phyloP scores from a whole-genome alignment of 768 basidiomycete genomes.

The Amanita phalloides region DNA sequence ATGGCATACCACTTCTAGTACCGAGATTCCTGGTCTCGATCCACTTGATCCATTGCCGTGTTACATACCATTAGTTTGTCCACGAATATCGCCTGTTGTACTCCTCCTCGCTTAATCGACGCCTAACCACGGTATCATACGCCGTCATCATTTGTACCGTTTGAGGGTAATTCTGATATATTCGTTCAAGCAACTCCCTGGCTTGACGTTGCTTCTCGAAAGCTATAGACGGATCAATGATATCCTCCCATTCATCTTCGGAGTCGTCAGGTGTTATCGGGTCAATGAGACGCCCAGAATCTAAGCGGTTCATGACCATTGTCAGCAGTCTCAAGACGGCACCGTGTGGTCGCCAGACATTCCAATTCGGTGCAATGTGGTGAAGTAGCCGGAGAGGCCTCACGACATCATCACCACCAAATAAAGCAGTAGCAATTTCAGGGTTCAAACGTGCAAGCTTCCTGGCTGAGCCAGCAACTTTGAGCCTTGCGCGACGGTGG shows the following conservation, averaged over 20 bases:
- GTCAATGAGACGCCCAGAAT: slow-evolving; percentile 36
- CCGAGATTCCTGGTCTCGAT: background rate
- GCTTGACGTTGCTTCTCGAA: slow-evolving; percentile 18
- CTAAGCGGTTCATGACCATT: slow-evolving; percentile 34
- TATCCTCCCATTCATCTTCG: slow-evolving; percentile 10
- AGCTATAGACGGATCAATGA: slow-evolving; percentile 4
- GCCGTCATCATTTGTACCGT: slow-evolving; percentile 21
- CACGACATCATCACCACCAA: slow-evolving; percentile 33
- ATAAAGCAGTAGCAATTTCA: slow-evolving; percentile 7
- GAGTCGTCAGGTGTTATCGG: slow-evolving; percentile 23
- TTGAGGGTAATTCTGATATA: slow-evolving; percentile 42
- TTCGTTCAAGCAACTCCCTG: slow-evolving; percentile 27
- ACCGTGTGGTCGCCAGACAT: slow-evolving; percentile 54
- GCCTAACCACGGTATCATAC: slow-evolving; percentile 21
- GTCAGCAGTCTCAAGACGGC: slow-evolving; percentile 37
- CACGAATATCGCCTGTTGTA: slow-evolving; percentile 20
- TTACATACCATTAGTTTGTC: background rate
- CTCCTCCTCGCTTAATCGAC: slow-evolving; percentile 14
- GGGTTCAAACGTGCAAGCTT: slow-evolving; percentile 15
- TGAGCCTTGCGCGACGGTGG: slow-evolving; percentile 1
- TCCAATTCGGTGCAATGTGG: slow-evolving; percentile 53
- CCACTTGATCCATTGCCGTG: background rate
- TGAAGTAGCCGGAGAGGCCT: slow-evolving; percentile 51
- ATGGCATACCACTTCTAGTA: background rate
- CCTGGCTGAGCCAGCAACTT: slow-evolving; percentile 6